Conservation (phyloP, 495 filamentous ascomycete species). For the Podospora fimiseda region DNA sequence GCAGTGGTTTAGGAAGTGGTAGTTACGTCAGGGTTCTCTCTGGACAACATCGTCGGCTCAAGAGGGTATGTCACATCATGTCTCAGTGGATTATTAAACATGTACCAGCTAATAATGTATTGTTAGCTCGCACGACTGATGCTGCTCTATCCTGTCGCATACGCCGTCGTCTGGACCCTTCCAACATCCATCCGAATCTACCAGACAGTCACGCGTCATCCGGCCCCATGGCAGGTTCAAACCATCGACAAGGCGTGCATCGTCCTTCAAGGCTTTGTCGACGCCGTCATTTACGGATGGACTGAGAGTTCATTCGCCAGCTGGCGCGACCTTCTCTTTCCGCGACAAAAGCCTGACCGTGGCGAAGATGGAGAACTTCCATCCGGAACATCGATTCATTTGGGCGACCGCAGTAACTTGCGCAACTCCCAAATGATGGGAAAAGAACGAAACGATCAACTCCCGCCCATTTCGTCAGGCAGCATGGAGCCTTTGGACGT, state of each 20-base stretch:
- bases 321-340: conserved; percentile 19
- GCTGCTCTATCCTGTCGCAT: conserved; percentile 39
- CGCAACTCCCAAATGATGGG: too few species aligned
- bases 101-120: neutral
- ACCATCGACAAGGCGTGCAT: conserved; percentile 42
- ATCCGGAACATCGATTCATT: too few species aligned
- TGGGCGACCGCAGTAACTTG: too few species aligned
- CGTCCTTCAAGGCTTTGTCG: conserved; percentile 39
- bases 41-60: conserved; percentile 16
- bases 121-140: conserved; percentile 33
- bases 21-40: neutral
- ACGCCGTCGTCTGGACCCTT: conserved; percentile 40
- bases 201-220: conserved; percentile 26
- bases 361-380: too few species aligned
- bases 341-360: neutral
- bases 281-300: conserved; percentile 39
- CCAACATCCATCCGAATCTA: conserved; percentile 39
- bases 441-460: too few species aligned
- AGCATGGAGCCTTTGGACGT: too few species aligned
- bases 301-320: conserved; percentile 27
- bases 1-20: neutral
- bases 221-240: conserved; percentile 33
- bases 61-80: conserved; percentile 18
- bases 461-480: too few species aligned
- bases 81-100: neutral